Evolutionary conservation across 768 basidiomycete genomes (phyloP), one percentile per base, ranked within the genome.

Genomic region (Serendipita sp.): DNA sequence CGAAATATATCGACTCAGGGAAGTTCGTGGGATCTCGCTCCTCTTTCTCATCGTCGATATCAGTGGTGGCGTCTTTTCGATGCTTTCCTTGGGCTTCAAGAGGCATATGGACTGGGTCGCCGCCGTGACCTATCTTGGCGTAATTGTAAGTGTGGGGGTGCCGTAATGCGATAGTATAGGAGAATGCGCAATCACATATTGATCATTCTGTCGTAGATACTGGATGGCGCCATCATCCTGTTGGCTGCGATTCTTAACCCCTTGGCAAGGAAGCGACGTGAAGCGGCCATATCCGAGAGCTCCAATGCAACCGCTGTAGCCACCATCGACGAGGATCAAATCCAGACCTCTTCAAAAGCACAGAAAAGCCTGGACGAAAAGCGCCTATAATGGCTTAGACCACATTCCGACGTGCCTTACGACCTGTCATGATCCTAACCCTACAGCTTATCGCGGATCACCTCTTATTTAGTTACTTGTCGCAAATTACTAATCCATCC

Each of bases 11-110:
- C 80, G 80, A 67, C 76, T 78, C 69, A 77, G 76, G 67, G 80
- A 83, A 67, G 84, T 86, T 44, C 70, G 81, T 28, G 89, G 89
- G 5, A 82, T 92, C 63, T 87, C 85, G 0, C 74, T 86, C 48
- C 47, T 76, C 4, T 90, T 91, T 75, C 84, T 91, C 75, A 68
- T 73, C 7, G 77, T 91, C 62, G 89, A 92, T 70, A 77, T 84
- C 64, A 70, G 83, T 7, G 89, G 88, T 35, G 85, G 82, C 3
- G 72, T 90, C 1, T 89, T 89, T 74, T 85, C 81, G 64, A 77
- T 81, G 66, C 75, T 88, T 4, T 86, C 85, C 32, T 77, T 90
- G n/a, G 79, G 76, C 38, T 88, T 89, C 75, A 82, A 84, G 68
- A 72, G 73, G 3, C 69, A 80, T 7, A 83, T 89, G 65, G 86